Evolutionary conservation across 495 filamentous ascomycete species (phyloP).

Genomic region (Hypoxylon rickii): DNA sequence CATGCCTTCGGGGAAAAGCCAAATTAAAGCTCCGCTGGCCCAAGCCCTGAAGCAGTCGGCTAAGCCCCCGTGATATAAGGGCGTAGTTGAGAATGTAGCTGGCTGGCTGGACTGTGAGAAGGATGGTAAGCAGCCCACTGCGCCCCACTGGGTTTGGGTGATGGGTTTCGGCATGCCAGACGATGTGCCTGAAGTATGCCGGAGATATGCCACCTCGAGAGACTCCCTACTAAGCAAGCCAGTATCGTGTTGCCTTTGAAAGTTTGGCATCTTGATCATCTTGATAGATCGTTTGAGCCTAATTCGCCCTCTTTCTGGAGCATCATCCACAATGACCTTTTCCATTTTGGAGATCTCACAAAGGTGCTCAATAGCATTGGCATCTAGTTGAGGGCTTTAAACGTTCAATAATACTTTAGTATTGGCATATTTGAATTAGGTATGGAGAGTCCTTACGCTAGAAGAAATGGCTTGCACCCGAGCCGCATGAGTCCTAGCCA

Average conservation of each 20-base stretch:
- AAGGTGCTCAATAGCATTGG: conserved; percentile 49
- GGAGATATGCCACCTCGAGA: conserved; percentile 44
- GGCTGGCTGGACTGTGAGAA: conserved; percentile 34
- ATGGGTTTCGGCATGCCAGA: conserved; percentile 60
- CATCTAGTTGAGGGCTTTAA: conserved; percentile 53
- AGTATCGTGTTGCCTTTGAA: background rate
- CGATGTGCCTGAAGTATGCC: conserved; percentile 59
- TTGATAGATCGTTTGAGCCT: conserved; percentile 2
- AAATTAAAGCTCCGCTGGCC: conserved; percentile 55
- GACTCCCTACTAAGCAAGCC: background rate
- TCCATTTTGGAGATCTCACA: conserved; percentile 38
- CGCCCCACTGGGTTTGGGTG: conserved; percentile 52
- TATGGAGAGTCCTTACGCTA: conserved; percentile 46
- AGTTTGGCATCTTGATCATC: conserved; percentile 13
- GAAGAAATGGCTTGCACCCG: conserved; percentile 54
- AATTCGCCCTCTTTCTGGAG: conserved; percentile 1
- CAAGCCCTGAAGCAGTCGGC: conserved; percentile 62
- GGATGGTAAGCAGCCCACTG: conserved; percentile 53
- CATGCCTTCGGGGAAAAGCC: conserved; percentile 57
- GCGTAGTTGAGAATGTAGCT: conserved; percentile 65
- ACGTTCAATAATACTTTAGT: background rate
- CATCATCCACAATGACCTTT: conserved; percentile 13
- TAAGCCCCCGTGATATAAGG: conserved; percentile 64
- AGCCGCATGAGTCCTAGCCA: conserved; percentile 58
- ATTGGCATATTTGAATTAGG: background rate